Evolutionary conservation across 2,329 filamentous ascomycete species (phyloP), one percentile per base, ranked within the genome.

Genomic region (Colletotrichum kahawae): DNA sequence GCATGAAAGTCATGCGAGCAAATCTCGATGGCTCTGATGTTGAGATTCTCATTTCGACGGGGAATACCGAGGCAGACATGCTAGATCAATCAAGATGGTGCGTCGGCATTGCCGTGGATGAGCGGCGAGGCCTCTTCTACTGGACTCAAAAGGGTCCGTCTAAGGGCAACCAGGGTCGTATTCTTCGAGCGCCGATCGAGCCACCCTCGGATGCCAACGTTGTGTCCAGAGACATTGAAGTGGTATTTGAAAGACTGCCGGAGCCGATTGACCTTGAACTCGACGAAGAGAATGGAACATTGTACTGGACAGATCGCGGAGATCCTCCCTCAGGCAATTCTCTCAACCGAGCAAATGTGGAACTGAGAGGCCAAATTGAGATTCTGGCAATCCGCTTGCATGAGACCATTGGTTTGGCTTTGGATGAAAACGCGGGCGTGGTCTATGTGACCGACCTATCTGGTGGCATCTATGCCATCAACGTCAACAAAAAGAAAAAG

Each of bases 281-380:
- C 7, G 70, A 71, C n/a, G 70, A 62, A 18, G 34, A 54, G 38
- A 24, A 5, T 18, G 18, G 54, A 13, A 34, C 5, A 7, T 33
- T 71, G 18, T 71, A 67, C 27, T 71, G 70, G 70, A 71, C 70
- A 18, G 70, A 71, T 38, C 70, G 70, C 10, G 70, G 70, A 43
- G 70, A 71, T 18, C 70, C 70, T 14, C 70, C 70, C 8, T 29
- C 54, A 5, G 63, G 70, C n/a, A 71, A 71, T 16, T 21, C 70
- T 14, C 38, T 71, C 6, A 71, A 71, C 21, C 51, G 70, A 29
- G 63, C 63, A 8, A 14, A 14, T 18, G 14, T 71, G 10, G 9
- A 12, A 4, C 14, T 18, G 13, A n/a, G 21, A 8, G 56, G 54
- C 34, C 14, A 33, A 13, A 7, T n/a, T 29, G 27, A 71, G 21